These are phyloP conservation scores for Diddensiella caesifluorescens DNA, from an alignment of 805 yeast genomes.

Conservation along the genomic window DNA sequence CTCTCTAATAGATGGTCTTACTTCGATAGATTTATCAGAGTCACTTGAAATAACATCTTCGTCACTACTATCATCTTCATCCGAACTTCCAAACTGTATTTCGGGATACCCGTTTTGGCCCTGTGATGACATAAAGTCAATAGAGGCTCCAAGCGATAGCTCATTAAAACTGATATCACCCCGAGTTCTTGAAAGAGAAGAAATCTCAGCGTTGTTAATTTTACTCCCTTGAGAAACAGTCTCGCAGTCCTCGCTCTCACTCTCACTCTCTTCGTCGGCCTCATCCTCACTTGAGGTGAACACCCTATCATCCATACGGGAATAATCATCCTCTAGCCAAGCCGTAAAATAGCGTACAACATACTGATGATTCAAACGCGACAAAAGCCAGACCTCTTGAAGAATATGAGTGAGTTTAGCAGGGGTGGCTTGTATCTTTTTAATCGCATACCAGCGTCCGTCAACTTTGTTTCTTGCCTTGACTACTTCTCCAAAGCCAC, in stretches of 20 bases:
- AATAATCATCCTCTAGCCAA: slow-evolving; percentile 79
- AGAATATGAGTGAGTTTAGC: slow-evolving; percentile 74
- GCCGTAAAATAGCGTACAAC: slow-evolving; percentile 96
- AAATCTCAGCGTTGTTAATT: neutral
- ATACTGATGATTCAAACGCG: slow-evolving; percentile 89
- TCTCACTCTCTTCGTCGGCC: slow-evolving; percentile 29
- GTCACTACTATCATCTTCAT: slow-evolving; percentile 13
- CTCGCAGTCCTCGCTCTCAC: slow-evolving; percentile 4
- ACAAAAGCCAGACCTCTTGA: slow-evolving; percentile 87
- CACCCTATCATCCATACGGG: slow-evolving; percentile 4
- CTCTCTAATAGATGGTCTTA: slow-evolving; percentile 5
- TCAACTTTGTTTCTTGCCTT: slow-evolving; percentile 90
- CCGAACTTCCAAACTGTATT: slow-evolving; percentile 24
- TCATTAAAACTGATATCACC: slow-evolving; percentile 9
- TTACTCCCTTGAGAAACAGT: neutral
- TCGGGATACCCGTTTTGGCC: slow-evolving; percentile 22
- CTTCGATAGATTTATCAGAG: neutral
- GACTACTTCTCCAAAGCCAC: slow-evolving; percentile 98
- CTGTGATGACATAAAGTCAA: slow-evolving; percentile 25
- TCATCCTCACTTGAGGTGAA: slow-evolving; percentile 29
- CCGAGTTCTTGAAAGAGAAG: slow-evolving; percentile 3
- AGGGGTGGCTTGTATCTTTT: slow-evolving; percentile 79
- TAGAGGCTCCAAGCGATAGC: slow-evolving; percentile 19
- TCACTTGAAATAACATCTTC: slow-evolving; percentile 15
- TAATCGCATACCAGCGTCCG: slow-evolving; percentile 91